Evolutionary conservation across 1,139 yeast species (phyloP).

Genomic region (Kodamaea sp.): DNA sequence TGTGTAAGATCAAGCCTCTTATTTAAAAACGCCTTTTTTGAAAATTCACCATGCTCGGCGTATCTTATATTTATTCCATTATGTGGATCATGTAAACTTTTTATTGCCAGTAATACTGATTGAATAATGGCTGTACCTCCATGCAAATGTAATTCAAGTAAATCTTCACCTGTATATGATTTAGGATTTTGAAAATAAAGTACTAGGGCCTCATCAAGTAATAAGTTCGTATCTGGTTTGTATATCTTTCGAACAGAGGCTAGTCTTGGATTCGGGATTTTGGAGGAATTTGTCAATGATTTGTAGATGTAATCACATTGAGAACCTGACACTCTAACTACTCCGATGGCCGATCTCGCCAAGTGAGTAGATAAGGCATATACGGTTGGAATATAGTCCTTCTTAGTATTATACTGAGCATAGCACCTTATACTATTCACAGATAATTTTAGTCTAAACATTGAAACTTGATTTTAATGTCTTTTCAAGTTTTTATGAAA

Average conservation of each 20-base stretch:
- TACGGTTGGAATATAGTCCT: conserved; percentile 52
- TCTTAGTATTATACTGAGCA: too few species aligned
- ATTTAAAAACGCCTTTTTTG: conserved; percentile 74
- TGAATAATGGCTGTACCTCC: conserved; percentile 88
- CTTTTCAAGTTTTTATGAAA: too few species aligned
- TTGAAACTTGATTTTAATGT: too few species aligned
- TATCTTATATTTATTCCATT: conserved; percentile 53
- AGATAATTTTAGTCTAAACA: too few species aligned
- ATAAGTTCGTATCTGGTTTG: conserved; percentile 29
- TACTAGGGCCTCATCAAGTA: conserved; percentile 76
- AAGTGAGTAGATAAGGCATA: conserved; percentile 87
- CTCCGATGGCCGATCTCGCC: conserved; percentile 82
- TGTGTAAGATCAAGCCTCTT: conserved; percentile 72
- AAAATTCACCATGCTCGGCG: conserved; percentile 94
- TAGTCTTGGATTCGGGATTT: conserved; percentile 45
- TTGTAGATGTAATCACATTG: conserved; percentile 45
- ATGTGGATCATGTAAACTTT: conserved; percentile 41
- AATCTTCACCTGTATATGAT: conserved; percentile 93
- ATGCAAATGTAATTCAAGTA: conserved; percentile 82
- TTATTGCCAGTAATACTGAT: conserved; percentile 66
- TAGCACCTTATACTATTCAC: too few species aligned
- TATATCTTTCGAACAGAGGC: conserved; percentile 58
- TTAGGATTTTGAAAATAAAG: conserved; percentile 67
- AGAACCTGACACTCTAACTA: conserved; percentile 78
- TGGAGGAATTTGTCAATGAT: conserved; percentile 49